phyloP scores from a whole-genome alignment of 345 rosid species.

The Eucalyptus marginata region DNA sequence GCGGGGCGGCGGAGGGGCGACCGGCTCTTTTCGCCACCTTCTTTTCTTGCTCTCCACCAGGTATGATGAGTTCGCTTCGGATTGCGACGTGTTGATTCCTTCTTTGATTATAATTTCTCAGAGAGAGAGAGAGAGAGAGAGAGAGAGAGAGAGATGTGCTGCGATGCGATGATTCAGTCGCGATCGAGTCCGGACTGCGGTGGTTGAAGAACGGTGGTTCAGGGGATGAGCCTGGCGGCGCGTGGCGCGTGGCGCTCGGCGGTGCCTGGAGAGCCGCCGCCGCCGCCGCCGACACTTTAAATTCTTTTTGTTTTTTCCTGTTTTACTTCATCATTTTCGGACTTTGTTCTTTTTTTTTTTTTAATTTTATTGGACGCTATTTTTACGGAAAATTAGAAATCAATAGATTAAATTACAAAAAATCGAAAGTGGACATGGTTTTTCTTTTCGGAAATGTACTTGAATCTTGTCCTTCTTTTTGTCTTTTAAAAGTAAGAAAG shows the following conservation, averaged over 20 bases:
- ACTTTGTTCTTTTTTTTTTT: not conserved
- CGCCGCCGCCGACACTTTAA: not conserved
- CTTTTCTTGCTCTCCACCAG: not conserved
- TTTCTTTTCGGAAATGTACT: not conserved
- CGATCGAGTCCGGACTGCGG: not conserved
- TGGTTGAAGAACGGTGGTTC: not conserved
- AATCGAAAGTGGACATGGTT: not conserved
- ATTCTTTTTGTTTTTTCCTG: not conserved
- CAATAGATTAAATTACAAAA: too few relatives aligned
- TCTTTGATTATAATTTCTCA: not conserved
- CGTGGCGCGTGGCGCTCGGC: not conserved
- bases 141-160: not conserved
- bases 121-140: not conserved
- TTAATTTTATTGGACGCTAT: not conserved
- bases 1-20: not conserved
- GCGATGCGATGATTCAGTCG: not conserved
- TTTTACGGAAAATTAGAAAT: not conserved
- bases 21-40: not conserved
- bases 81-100: not conserved
- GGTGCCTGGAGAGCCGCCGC: not conserved
- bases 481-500: not conserved
- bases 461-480: not conserved
- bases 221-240: not conserved
- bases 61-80: not conserved
- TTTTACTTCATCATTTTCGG: not conserved